Conservation (phyloP, 2,329 filamentous ascomycete species). For the Alternaria sp. region DNA sequence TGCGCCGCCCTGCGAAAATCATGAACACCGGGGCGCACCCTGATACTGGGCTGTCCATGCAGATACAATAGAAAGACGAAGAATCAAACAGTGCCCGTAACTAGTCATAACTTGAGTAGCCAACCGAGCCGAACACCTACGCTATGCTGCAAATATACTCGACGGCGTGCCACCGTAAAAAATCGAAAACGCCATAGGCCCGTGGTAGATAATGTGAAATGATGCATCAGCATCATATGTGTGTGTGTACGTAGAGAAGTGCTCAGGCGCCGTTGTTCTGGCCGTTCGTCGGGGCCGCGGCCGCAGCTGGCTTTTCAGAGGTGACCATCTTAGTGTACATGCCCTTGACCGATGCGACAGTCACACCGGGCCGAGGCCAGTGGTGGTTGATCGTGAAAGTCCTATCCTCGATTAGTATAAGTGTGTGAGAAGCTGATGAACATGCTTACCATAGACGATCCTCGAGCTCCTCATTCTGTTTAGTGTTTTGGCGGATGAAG, state of each 20-base stretch:
- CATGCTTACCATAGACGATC: conserved; percentile 59
- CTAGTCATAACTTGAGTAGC: conserved; percentile 24
- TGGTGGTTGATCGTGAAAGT: conserved; percentile 46
- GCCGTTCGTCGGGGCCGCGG: conserved; percentile 30
- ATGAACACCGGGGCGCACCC: conserved; percentile 24
- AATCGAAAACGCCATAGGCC: conserved; percentile 31
- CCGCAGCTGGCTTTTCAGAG: conserved; percentile 37
- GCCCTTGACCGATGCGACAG: conserved; percentile 41
- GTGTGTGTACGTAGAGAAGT: background rate
- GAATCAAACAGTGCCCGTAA: conserved; percentile 24
- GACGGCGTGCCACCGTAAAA: conserved; percentile 23
- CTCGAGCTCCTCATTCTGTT: conserved; percentile 55
- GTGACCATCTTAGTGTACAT: conserved; percentile 49
- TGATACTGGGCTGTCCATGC: conserved; percentile 22
- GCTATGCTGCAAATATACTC: conserved; percentile 43
- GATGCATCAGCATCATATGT: conserved; percentile 6
- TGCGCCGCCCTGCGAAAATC: conserved; percentile 26
- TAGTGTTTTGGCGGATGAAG: conserved; percentile 61
- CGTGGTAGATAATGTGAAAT: conserved; percentile 12
- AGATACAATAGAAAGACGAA: conserved; percentile 19
- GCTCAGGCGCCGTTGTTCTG: conserved; percentile 30
- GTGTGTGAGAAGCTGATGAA: background rate
- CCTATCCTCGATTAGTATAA: conserved; percentile 38
- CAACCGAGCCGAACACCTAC: conserved; percentile 41
- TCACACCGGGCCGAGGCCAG: conserved; percentile 45